Conservation (phyloP, 2,329 filamentous ascomycete genomes). For the Venturia carpophila region DNA sequence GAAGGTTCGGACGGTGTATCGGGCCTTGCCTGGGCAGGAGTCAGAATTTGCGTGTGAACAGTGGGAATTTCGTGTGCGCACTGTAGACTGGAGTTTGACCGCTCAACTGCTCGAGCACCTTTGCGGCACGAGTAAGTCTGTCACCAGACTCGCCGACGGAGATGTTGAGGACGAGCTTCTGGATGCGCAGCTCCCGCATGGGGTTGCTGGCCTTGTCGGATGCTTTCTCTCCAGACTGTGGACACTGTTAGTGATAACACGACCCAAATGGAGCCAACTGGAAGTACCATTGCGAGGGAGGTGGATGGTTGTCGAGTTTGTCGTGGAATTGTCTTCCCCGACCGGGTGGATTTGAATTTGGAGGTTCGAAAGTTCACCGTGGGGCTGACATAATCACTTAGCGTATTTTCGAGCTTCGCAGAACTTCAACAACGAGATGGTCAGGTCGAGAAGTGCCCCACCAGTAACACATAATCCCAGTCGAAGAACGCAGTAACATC, state of each 20-base stretch:
- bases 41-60: constrained; percentile 20
- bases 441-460: background rate
- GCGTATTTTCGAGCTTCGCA: background rate
- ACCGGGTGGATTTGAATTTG: constrained; percentile 24
- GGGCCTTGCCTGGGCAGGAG: constrained; percentile 72
- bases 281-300: constrained; percentile 34
- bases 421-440: background rate
- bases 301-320: constrained; percentile 21
- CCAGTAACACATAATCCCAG: background rate
- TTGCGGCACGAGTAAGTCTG: constrained; percentile 98
- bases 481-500: background rate
- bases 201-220: constrained; percentile 83
- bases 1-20: constrained; percentile 99
- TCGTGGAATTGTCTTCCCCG: background rate
- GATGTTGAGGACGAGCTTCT: constrained; percentile 98
- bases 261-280: constrained; percentile 10
- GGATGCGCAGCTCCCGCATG: constrained; percentile 99
- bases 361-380: constrained; percentile 17
- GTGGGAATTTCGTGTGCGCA: constrained; percentile 42
- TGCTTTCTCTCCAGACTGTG: constrained; percentile 30
- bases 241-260: constrained; percentile 23
- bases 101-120: constrained; percentile 98
- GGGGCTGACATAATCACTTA: background rate
- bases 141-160: constrained; percentile 99
- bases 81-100: constrained; percentile 99